These are phyloP conservation scores for Cryptosporidium sp. DNA, from an alignment of 169 alveolate species.

Conservation along the genomic window DNA sequence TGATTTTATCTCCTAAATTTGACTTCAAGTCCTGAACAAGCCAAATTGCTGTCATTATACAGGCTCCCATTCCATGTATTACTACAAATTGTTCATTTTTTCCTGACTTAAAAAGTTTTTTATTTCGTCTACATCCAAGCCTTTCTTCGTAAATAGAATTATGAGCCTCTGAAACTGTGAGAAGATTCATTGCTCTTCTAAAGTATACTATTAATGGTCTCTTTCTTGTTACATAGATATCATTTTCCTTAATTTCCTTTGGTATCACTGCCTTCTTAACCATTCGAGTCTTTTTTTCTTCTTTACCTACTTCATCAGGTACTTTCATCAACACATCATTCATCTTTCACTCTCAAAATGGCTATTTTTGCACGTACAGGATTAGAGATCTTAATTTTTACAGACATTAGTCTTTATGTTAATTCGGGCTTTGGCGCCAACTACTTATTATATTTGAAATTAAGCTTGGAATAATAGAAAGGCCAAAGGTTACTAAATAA, in stretches of 20 bases:
- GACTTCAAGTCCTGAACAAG: constrained; percentile 66
- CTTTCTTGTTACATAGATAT: constrained; percentile 65
- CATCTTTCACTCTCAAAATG: not conserved
- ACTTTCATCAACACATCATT: not conserved
- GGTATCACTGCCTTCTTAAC: constrained; percentile 15
- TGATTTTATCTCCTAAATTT: constrained; percentile 44
- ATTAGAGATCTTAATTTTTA: too few relatives aligned
- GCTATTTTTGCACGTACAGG: not conserved
- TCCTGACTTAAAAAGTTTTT: not conserved
- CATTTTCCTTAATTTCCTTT: not conserved
- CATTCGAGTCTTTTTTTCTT: not conserved
- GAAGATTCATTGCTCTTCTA: constrained; percentile 44
- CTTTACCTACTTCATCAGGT: not conserved
- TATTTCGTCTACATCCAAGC: constrained; percentile 52
- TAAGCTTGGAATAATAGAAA: too few relatives aligned
- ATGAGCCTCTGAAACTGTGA: constrained; percentile 6
- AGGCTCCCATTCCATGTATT: constrained; percentile 72
- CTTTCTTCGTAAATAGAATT: constrained; percentile 52
- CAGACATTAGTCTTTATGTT: not conserved
- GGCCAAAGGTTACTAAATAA: too few relatives aligned
- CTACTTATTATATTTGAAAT: too few relatives aligned
- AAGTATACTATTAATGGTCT: constrained; percentile 60
- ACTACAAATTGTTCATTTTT: not conserved
- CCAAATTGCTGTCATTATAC: constrained; percentile 73
- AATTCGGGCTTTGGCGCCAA: not conserved